Percentiles rank a stretch among this genome's conserved stretches.
Conservation (phyloP, 768 basidiomycete species). For the Lentinus tigrinus region DNA sequence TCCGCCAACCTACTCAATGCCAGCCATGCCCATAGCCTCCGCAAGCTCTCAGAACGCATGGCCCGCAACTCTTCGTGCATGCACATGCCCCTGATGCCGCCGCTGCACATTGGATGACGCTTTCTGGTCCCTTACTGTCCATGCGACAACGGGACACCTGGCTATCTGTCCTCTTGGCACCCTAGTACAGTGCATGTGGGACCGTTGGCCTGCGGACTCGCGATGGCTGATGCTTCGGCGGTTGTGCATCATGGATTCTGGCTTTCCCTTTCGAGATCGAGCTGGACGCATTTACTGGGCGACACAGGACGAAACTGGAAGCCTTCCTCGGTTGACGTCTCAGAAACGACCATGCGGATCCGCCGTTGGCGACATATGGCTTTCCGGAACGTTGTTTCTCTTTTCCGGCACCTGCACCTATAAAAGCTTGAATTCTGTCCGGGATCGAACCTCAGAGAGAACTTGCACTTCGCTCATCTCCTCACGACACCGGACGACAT, state of each 20-base stretch:
- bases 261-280: neutral
- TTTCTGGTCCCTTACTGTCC: neutral
- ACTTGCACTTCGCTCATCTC: neutral
- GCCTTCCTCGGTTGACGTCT: neutral
- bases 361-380: constrained; percentile 8
- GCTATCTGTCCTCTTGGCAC: constrained; percentile 5
- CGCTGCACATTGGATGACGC: constrained; percentile 1
- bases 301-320: neutral
- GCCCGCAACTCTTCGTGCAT: neutral
- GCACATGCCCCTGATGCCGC: neutral
- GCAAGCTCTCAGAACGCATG: constrained; percentile 6
- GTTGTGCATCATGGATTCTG: no score
- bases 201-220: neutral
- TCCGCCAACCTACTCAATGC: neutral
- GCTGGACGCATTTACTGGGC: neutral
- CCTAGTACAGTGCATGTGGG: neutral
- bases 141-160: constrained; percentile 10
- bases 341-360: constrained; percentile 7
- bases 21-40: neutral
- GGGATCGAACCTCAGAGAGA: neutral
- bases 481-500: neutral
- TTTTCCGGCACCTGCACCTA: neutral
- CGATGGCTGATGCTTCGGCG: neutral
- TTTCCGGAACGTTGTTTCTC: constrained; percentile 1
- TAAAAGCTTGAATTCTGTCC: neutral